Conservation (phyloP, 2,329 filamentous ascomycete genomes). For the Colletotrichum lini region DNA sequence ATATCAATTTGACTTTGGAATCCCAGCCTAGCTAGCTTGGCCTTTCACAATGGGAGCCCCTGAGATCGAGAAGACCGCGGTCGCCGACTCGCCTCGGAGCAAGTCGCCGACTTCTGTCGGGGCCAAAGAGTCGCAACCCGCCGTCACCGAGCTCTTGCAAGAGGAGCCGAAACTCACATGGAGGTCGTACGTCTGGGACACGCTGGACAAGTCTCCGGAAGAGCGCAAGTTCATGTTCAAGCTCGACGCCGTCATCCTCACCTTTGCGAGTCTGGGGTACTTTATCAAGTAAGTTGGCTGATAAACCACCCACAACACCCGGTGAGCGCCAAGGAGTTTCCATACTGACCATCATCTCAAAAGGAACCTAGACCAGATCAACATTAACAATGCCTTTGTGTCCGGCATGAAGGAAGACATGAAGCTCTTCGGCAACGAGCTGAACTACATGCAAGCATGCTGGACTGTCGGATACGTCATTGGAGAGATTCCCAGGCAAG, state of each 20-base stretch:
- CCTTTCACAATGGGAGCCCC: constrained; percentile 18
- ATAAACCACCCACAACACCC: neutral
- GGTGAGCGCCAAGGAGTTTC: neutral
- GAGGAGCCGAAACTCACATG: constrained; percentile 57
- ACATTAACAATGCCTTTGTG: constrained; percentile 54
- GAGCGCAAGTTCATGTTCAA: constrained; percentile 59
- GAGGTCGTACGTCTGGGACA: constrained; percentile 66
- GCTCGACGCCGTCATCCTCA: constrained; percentile 57
- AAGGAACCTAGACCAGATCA: constrained; percentile 49
- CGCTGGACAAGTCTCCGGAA: constrained; percentile 58
- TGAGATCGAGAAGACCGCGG: constrained; percentile 24
- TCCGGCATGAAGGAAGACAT: constrained; percentile 48
- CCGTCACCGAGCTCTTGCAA: constrained; percentile 40
- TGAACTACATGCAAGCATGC: constrained; percentile 48
- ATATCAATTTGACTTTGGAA: too few relatives aligned
- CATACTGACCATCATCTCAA: neutral
- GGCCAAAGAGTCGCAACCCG: neutral
- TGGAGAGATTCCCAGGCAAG: constrained; percentile 47
- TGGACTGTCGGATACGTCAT: constrained; percentile 48
- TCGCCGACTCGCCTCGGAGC: constrained; percentile 23
- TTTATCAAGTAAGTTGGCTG: constrained; percentile 45
- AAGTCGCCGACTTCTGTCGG: constrained; percentile 18
- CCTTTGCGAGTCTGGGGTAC: constrained; percentile 49
- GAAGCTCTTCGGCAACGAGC: constrained; percentile 47
- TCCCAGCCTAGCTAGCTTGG: neutral